These are phyloP conservation scores for Chaetomium sp. DNA, from an alignment of 2,329 filamentous ascomycete species.

Conservation along the genomic window DNA sequence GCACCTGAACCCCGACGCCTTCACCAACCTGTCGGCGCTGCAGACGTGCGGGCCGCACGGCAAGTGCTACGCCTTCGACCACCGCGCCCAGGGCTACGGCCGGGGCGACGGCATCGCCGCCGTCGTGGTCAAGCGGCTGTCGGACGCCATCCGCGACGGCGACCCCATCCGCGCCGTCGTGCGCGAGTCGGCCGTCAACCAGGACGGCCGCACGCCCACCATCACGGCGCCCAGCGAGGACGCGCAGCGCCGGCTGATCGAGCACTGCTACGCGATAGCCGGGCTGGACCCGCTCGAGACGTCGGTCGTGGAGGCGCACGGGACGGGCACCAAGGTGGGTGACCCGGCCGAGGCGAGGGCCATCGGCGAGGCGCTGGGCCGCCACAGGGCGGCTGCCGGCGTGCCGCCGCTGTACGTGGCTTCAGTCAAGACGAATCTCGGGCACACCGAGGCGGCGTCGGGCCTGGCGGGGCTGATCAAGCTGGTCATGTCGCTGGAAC, in stretches of 20 bases:
- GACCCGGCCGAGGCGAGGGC: conserved; percentile 35
- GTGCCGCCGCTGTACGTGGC: conserved; percentile 28
- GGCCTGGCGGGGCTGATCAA: conserved; percentile 44
- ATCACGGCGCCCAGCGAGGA: conserved; percentile 44
- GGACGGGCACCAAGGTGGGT: conserved; percentile 27
- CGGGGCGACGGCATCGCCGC: conserved; percentile 40
- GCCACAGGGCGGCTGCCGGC: neutral
- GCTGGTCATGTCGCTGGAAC: conserved; percentile 37
- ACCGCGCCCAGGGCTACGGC: conserved; percentile 40
- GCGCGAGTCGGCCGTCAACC: conserved; percentile 38
- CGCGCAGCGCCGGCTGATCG: conserved; percentile 39
- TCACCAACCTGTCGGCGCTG: neutral
- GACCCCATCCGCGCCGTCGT: conserved; percentile 43
- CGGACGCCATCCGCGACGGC: conserved; percentile 44
- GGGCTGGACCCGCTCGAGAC: conserved; percentile 23
- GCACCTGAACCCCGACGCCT: neutral
- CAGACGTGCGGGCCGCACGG: neutral
- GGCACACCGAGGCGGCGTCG: conserved; percentile 43
- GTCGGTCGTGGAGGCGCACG: conserved; percentile 35
- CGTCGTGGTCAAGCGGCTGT: conserved; percentile 46
- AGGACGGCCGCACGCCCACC: conserved; percentile 45
- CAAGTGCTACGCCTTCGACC: conserved; percentile 38
- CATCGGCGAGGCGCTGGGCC: conserved; percentile 25
- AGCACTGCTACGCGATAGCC: conserved; percentile 34
- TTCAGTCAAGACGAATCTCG: conserved; percentile 37